phyloP scores from a whole-genome alignment of 2,329 filamentous ascomycete genomes.

The Epichloe scottii region DNA sequence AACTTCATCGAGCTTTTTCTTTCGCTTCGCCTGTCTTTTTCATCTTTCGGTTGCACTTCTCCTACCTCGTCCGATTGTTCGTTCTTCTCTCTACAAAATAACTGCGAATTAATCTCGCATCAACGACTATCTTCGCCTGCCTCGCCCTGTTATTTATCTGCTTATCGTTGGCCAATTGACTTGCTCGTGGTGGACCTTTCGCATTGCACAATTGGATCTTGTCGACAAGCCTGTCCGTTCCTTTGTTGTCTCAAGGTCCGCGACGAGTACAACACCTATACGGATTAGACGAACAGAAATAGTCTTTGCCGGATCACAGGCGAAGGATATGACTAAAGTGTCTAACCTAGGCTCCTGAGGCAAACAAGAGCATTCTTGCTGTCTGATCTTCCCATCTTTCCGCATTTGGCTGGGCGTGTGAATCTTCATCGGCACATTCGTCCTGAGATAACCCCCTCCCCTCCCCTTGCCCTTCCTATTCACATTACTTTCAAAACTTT shows the following conservation, averaged over 20 bases:
- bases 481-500: not conserved
- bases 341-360: not conserved
- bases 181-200: too few relatives aligned
- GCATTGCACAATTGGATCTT: not conserved
- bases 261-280: not conserved
- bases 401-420: slow-evolving; percentile 2
- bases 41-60: not conserved
- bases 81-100: too few relatives aligned
- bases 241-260: not conserved
- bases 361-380: not conserved
- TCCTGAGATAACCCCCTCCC: not conserved
- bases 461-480: not conserved
- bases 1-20: not conserved
- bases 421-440: not conserved
- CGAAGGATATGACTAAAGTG: not conserved
- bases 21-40: not conserved
- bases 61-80: not conserved
- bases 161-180: not conserved
- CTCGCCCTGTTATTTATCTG: not conserved
- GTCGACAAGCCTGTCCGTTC: not conserved
- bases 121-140: not conserved
- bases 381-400: slow-evolving; percentile 3
- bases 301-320: not conserved
- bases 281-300: not conserved
- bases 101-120: not conserved